phyloP scores from a whole-genome alignment of 2,329 filamentous ascomycete genomes.

The Zarea fungicola region DNA sequence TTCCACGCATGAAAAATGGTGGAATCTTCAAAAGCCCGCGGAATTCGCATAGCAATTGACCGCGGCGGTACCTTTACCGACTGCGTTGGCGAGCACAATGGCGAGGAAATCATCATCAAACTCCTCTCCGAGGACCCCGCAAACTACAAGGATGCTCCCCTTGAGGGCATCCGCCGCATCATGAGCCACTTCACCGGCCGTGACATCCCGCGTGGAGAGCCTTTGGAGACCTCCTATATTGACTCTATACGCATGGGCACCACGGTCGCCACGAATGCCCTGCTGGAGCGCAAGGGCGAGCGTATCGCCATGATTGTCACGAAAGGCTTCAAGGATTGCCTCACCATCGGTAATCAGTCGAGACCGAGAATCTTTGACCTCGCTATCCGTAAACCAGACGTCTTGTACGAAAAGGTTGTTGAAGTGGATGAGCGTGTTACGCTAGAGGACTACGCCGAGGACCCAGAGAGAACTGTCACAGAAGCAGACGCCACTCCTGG shows the following conservation, averaged over 20 bases:
- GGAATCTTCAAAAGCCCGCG: constrained; percentile 38
- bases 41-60: constrained; percentile 70
- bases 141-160: constrained; percentile 86
- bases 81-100: constrained; percentile 75
- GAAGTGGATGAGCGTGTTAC: constrained; percentile 90
- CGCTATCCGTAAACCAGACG: constrained; percentile 79
- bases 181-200: constrained; percentile 69
- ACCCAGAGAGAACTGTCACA: constrained; percentile 59
- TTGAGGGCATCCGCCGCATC: constrained; percentile 85
- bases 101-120: constrained; percentile 80
- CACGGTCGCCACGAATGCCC: constrained; percentile 87
- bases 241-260: constrained; percentile 95
- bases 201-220: constrained; percentile 73
- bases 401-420: constrained; percentile 78
- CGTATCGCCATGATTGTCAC: constrained; percentile 83
- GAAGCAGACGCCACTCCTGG: constrained; percentile 51
- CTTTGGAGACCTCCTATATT: constrained; percentile 76
- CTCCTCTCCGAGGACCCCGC: constrained; percentile 83
- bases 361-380: constrained; percentile 88
- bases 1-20: constrained; percentile 26
- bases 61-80: constrained; percentile 91
- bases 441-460: constrained; percentile 85
- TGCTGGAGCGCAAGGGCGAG: constrained; percentile 87
- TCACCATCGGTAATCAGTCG: constrained; percentile 86
- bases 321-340: constrained; percentile 79